Evolutionary conservation across 768 basidiomycete genomes (phyloP), one percentile per base, ranked within the genome.

Genomic region (Lactifluus hygrophoroides): DNA sequence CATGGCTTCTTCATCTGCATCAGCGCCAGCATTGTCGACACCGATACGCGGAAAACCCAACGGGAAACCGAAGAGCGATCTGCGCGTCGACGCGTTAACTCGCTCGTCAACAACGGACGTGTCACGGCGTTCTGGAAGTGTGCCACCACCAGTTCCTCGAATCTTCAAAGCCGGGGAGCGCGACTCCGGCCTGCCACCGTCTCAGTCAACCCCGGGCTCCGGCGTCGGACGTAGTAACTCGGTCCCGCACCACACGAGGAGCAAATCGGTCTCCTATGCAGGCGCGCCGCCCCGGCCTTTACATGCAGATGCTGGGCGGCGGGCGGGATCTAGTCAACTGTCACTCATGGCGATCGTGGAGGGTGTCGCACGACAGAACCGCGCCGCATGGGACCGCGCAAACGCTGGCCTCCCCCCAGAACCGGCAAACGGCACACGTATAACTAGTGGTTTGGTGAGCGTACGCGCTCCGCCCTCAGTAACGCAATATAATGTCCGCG

Each of bases 291-390:
- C 58, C 8, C 61, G 58, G 11, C 59, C 56, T 10, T 28, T 50
- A n/a, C 54, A 54, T 38, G 27, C 19, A 28, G 28, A 47, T n/a
- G 57, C 17, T 5, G 48, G 45, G 17, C 44, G 19, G 4, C 44
- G 19, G 4, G 50, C 43, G n/a, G 43, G 48, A 17, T 64, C 63
- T 32, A 84, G 78, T 43, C 69, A 60, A 51, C 13, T 51, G 51
- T 62, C 60, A 13, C 63, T 87, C 66, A 83, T 88, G 84, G 82
- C 79, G 64, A 82, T 88, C 62, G 81, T 88, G 9, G 84, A 86
- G 65, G 78, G 75, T 56, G 80, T 86, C 45, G 69, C 83, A 25
- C 71, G 71, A 46, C 64, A 70, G 55, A 76, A 77, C 51, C 67
- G 73, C 55, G 53, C 66, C 23, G 57, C 65, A 43, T 64, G 67